Base-by-base conservation (phyloP, 2,329 filamentous ascomycete species). In the Drechslera avenae region DNA sequence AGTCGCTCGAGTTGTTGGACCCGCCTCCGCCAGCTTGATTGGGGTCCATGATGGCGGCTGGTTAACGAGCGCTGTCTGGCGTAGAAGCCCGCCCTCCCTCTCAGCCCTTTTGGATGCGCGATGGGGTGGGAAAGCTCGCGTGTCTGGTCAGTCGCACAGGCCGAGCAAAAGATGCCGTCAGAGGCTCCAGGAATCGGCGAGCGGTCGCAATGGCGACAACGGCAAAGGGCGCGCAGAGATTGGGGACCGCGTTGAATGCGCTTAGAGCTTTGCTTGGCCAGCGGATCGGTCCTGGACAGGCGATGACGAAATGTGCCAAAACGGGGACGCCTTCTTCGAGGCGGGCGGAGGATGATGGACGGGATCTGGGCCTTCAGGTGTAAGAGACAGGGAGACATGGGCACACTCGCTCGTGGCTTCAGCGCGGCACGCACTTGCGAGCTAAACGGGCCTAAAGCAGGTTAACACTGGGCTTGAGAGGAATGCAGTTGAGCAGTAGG, bases 1-100 rank as follows among this genome's bases (percentile, higher is more conserved):
- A 96, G 79, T 96, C 91, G 82, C 91, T 96, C 57, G 91, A 95
- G 79, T 90, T 96, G 76, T 89, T 94, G 69, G 84, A 80, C 66
- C 78, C 76, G 43, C 67, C 68, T 59, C 63, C 67, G 49, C 62
- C 64, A 36, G 60, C 63, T 55, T 66, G 63, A 37, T 54, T 69
- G 21, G 65, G 53, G 21, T 73, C 71, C 71, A 73, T 73, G 40
- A 45, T 67, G 58, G 43, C 40, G 18, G 18, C 21, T 30, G 28
- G 35, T 19, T 50, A 40, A 30, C 41, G 44, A 39, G 19, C 5
- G 37, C 7, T 6, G 21, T 28, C 26, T 8, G 37, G 44, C 26
- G 37, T 35, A 40, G 18, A 35, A 41, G 33, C 43, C 50, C 39
- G 47, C 26, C 12, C 39, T 45, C 41, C 39, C 30, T n/a, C 28